A percentile compares a stretch with the other conserved stretches of the same genome.
phyloP scores from a whole-genome alignment of 2,329 filamentous ascomycete species.

The Cordyceps fumosorosea region DNA sequence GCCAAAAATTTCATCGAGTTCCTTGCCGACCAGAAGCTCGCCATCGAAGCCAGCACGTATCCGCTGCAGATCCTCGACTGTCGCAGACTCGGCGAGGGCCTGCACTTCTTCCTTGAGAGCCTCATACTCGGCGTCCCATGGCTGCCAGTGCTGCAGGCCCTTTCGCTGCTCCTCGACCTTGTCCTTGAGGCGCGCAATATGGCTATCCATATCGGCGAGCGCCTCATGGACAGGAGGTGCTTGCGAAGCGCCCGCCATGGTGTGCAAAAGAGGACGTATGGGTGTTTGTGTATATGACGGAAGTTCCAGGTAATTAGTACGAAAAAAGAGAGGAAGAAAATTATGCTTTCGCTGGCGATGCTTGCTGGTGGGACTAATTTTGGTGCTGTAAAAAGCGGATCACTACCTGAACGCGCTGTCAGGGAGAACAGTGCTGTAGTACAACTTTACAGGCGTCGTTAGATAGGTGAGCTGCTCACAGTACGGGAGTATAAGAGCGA shows the following conservation, averaged over 20 bases:
- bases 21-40: slow-evolving; percentile 53
- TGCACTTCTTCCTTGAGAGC: slow-evolving; percentile 76
- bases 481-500: not conserved
- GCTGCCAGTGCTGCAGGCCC: slow-evolving; percentile 80
- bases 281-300: not conserved
- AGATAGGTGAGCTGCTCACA: not conserved
- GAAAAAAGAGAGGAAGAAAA: not conserved
- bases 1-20: slow-evolving; percentile 43
- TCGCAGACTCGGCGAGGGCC: slow-evolving; percentile 40
- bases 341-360: not conserved
- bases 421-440: too few species aligned
- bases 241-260: slow-evolving; percentile 7
- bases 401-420: not conserved
- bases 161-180: slow-evolving; percentile 64
- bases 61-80: slow-evolving; percentile 44
- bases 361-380: not conserved
- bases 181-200: slow-evolving; percentile 67
- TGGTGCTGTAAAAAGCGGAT: slow-evolving; percentile 7
- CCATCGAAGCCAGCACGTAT: slow-evolving; percentile 56
- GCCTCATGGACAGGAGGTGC: slow-evolving; percentile 33
- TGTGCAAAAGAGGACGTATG: slow-evolving; percentile 2
- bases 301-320: not conserved
- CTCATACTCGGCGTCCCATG: slow-evolving; percentile 89
- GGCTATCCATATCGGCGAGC: slow-evolving; percentile 65
- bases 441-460: not conserved